Conservation (phyloP, 2,329 filamentous ascomycete genomes). For the Bertia moriformis region DNA sequence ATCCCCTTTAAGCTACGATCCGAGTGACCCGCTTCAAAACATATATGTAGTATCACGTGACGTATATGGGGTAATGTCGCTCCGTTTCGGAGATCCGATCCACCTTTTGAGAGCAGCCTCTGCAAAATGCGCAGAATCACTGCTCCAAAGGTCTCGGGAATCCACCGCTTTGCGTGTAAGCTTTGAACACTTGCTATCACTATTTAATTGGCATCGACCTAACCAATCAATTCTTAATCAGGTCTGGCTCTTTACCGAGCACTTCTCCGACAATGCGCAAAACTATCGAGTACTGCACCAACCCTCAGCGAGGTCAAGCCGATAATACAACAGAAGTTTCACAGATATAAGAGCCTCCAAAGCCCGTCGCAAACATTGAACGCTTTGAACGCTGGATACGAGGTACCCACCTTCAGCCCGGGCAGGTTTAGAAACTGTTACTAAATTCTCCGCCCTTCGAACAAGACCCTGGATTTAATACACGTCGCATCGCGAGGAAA, state of each 20-base stretch:
- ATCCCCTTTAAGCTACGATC: too few species aligned
- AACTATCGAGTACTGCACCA: slow-evolving; percentile 8
- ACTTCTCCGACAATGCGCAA: slow-evolving; percentile 22
- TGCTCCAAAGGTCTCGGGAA: background rate
- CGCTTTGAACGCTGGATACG: slow-evolving; percentile 22
- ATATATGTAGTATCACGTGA: too few species aligned
- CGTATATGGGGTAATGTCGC: too few species aligned
- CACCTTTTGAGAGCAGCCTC: too few species aligned
- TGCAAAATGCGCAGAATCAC: background rate
- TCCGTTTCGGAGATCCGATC: too few species aligned
- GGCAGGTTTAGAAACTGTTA: slow-evolving; percentile 5
- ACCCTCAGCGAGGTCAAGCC: slow-evolving; percentile 8
- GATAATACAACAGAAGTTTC: slow-evolving; percentile 19
- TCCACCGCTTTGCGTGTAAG: background rate
- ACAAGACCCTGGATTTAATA: background rate
- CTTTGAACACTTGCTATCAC: background rate
- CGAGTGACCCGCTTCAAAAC: too few species aligned
- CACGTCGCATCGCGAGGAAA: background rate
- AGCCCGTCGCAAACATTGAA: slow-evolving; percentile 20
- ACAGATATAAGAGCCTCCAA: slow-evolving; percentile 17
- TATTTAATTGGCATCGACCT: slow-evolving; percentile 2
- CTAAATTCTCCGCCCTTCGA: background rate
- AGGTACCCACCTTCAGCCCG: slow-evolving; percentile 9
- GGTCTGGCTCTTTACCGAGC: slow-evolving; percentile 26
- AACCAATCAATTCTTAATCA: slow-evolving; percentile 6